A percentile compares a stretch with the other conserved stretches of the same genome.
phyloP scores from a whole-genome alignment of 2,329 filamentous ascomycete species.

The Penicillium sp. region DNA sequence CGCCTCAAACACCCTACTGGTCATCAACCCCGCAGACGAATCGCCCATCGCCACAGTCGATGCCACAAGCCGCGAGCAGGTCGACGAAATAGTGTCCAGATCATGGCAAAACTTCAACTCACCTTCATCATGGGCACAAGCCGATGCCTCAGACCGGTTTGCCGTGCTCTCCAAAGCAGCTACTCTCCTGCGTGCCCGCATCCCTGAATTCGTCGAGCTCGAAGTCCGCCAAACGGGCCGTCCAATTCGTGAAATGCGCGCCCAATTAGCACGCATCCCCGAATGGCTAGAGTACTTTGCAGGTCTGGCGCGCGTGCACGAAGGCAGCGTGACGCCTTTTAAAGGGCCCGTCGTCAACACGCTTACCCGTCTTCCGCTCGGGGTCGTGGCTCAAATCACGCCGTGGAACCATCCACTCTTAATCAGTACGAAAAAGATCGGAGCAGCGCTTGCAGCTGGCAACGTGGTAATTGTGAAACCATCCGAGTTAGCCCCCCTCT shows the following conservation, averaged over 20 bases:
- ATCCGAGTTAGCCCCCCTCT: slow-evolving; percentile 42
- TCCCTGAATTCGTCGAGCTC: slow-evolving; percentile 57
- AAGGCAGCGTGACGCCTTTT: slow-evolving; percentile 63
- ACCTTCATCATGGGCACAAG: slow-evolving; percentile 54
- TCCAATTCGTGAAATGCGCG: slow-evolving; percentile 65
- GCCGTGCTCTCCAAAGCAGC: slow-evolving; percentile 61
- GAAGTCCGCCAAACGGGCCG: slow-evolving; percentile 68
- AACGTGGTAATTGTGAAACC: slow-evolving; percentile 39
- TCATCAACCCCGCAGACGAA: slow-evolving; percentile 31
- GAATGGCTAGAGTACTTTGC: slow-evolving; percentile 70
- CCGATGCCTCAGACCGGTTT: slow-evolving; percentile 56
- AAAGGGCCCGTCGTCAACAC: slow-evolving; percentile 38
- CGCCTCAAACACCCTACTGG: slow-evolving; percentile 17
- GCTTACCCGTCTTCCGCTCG: slow-evolving; percentile 32
- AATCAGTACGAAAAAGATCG: slow-evolving; percentile 37
- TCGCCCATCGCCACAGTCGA: slow-evolving; percentile 42
- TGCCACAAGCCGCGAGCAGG: slow-evolving; percentile 51
- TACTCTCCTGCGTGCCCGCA: slow-evolving; percentile 47
- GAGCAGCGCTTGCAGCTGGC: slow-evolving; percentile 37
- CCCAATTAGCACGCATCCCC: slow-evolving; percentile 57
- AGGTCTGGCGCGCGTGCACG: slow-evolving; percentile 62
- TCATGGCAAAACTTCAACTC: slow-evolving; percentile 37
- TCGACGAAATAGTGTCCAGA: slow-evolving; percentile 48
- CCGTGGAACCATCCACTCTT: slow-evolving; percentile 38
- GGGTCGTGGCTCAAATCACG: slow-evolving; percentile 38